Evolutionary conservation across 2,329 filamentous ascomycete species (phyloP).

Genomic region (Aspergillus sp.): DNA sequence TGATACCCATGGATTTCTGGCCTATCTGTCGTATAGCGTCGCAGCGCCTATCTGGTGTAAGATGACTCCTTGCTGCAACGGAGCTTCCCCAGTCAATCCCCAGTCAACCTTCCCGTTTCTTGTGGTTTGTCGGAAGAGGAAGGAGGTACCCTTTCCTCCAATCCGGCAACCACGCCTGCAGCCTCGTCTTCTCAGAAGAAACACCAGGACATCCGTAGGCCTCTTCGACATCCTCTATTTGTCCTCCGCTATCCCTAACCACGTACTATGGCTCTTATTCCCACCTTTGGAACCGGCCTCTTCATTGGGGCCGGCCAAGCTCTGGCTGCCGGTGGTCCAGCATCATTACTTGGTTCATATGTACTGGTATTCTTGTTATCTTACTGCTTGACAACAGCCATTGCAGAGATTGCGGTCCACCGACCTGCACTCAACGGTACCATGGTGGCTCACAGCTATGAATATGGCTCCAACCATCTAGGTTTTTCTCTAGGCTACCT

Average conservation of each 20-base stretch:
- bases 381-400: conserved; percentile 50
- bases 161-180: neutral
- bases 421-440: conserved; percentile 41
- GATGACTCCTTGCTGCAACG: neutral
- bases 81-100: neutral
- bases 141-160: neutral
- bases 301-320: conserved; percentile 58
- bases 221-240: conserved; percentile 11
- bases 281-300: conserved; percentile 58
- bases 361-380: conserved; percentile 50
- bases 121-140: neutral
- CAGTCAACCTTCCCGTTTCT: neutral
- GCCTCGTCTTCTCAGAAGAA: neutral
- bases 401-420: conserved; percentile 43
- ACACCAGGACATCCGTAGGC: neutral
- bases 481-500: conserved; percentile 43
- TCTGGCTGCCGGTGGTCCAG: conserved; percentile 54
- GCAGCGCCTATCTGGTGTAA: neutral
- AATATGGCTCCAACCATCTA: conserved; percentile 41
- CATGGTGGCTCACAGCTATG: conserved; percentile 43
- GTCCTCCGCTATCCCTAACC: conserved; percentile 40
- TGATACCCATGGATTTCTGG: conserved; percentile 24
- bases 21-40: conserved; percentile 2
- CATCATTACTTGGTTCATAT: conserved; percentile 55
- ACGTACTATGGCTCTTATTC: conserved; percentile 58